Base-by-base conservation (phyloP, 352 stramenopile species). In the Phytophthora aleatoria region DNA sequence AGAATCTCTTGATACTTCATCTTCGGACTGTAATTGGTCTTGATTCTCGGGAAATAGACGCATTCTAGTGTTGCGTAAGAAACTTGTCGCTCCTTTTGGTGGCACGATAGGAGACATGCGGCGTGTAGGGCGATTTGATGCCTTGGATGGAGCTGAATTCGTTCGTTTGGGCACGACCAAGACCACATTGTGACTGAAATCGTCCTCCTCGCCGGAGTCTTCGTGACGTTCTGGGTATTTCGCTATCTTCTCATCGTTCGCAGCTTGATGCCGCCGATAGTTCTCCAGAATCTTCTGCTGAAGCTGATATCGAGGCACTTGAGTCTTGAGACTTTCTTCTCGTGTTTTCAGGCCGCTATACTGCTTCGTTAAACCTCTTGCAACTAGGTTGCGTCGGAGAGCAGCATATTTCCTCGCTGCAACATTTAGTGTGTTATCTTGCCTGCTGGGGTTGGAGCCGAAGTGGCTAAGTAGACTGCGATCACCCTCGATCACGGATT, bases 281-380 rank as follows among this genome's bases (percentile, higher is more conserved):
- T 62, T 65, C n/a, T 71, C 52, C 36, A 76, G 31, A 58, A 79
- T 69, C 33, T 58, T 67, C 5, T 61, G 54, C 41, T 81, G 68
- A 26, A 52, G 61, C 28, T 64, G 44, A 39, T 74, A 36, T n/a
- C 71, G 69, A 16, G 64, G 48, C 16, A 76, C 41, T 28, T 67
- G 59, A 11, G 60, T 10, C 31, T 77, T 76, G 28, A 61, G 66
- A 4, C 26, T 38, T 28, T 69, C 64, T 45, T 79, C 58, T 33
- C 61, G 60, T 12, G 45, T 28, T 67, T 71, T 79, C 30, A 76
- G 67, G 12, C 72, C 71, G n/a, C 45, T 64, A 48, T 79, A 77
- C 26, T 71, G 49, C 28, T 43, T 67, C 13, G 64, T 64, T 27
- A 78, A 57, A 2, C 71, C 74, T 61, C 68, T 57, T 13, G 74